A percentile compares a stretch with the other conserved stretches of the same genome.
phyloP scores from a whole-genome alignment of 192 early-diverging fungal genomes.

The Gigaspora rosea region DNA sequence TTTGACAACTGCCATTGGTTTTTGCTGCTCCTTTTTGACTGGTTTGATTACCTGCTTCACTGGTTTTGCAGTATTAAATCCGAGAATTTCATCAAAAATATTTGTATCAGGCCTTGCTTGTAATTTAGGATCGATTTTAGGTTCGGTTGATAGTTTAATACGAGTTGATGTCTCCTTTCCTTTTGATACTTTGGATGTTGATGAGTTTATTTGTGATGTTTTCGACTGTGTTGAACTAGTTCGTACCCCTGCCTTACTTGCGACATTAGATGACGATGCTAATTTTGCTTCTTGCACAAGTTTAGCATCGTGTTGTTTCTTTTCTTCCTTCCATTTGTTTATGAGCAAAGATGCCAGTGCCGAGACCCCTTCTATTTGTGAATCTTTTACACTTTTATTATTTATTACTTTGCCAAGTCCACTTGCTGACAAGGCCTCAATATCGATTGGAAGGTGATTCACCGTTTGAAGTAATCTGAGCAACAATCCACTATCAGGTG shows the following conservation, averaged over 20 bases:
- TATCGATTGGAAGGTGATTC: constrained; percentile 4
- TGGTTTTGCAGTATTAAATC: neutral
- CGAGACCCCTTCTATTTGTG: neutral
- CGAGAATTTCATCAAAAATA: neutral
- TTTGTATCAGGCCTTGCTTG: neutral
- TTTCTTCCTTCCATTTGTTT: constrained; percentile 12
- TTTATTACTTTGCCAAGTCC: constrained; percentile 5
- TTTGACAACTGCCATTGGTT: neutral
- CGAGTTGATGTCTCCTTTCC: neutral
- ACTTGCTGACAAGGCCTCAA: neutral
- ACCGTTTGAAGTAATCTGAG: neutral
- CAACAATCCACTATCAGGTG: neutral
- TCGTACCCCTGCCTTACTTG: no score
- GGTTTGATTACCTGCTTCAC: neutral
- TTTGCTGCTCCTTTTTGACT: neutral
- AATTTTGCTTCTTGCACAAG: neutral
- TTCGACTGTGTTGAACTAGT: neutral
- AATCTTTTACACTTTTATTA: constrained; percentile 11
- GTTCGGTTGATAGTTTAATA: neutral
- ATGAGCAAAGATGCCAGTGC: neutral
- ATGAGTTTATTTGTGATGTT: neutral
- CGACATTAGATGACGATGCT: neutral
- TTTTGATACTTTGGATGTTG: neutral
- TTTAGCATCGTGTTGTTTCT: neutral
- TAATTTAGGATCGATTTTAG: neutral